Percentiles rank a stretch among this genome's conserved stretches.
Evolutionary conservation across 306 rosid species (phyloP).

Genomic region (Acacia confusa): DNA sequence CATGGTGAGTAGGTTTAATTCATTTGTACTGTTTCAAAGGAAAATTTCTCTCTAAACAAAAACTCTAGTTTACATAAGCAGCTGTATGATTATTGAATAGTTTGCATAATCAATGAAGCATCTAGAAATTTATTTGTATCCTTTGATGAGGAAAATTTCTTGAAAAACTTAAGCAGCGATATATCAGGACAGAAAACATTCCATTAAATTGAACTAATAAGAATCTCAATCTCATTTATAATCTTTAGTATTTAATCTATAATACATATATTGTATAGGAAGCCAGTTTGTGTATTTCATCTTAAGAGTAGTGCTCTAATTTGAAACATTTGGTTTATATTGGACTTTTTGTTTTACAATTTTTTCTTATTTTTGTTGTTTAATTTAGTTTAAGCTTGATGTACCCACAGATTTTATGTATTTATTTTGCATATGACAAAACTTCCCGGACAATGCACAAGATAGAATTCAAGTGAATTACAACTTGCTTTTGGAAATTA

Average conservation of each 20-base stretch:
- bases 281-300: too few species aligned
- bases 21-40: slow-evolving; percentile 12
- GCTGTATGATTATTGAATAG: background rate
- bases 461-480: background rate
- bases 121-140: background rate
- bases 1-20: slow-evolving; percentile 46
- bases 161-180: background rate
- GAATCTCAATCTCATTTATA: background rate
- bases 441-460: background rate
- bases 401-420: background rate
- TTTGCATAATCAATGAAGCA: too few species aligned
- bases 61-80: background rate
- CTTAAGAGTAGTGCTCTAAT: too few species aligned
- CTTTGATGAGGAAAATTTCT: background rate
- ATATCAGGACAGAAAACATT: background rate
- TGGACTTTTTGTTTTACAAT: too few species aligned
- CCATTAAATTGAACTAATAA: background rate
- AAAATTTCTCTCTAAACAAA: slow-evolving; percentile 16
- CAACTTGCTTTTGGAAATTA: background rate
- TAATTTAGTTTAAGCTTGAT: background rate
- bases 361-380: background rate
- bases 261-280: too few species aligned
- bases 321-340: too few species aligned
- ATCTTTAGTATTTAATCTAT: too few species aligned
- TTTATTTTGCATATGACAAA: background rate